Base-by-base conservation (phyloP, 768 basidiomycete genomes). In the Leccinellum rugosiceps region DNA sequence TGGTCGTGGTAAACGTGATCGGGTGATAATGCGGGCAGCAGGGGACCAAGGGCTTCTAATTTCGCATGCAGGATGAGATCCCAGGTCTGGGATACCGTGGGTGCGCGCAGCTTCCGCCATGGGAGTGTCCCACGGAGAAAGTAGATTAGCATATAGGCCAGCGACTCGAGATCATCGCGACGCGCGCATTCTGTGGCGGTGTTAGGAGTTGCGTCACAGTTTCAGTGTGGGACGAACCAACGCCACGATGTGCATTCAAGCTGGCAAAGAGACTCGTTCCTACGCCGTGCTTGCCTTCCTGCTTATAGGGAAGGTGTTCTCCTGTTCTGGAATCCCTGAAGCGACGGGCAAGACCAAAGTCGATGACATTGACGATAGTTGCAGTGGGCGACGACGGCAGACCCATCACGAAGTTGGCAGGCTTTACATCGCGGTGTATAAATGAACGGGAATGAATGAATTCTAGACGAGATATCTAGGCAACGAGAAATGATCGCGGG, bases 391-490 rank as follows among this genome's bases (percentile, higher is more conserved):
- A 85, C 47, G 85, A 82, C 0, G 68, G 48, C 15, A 57, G 54
- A 61, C 93, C 92, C 92, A 98, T 98, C 59, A 99, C 88, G 70
- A 99, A 99, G 76, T 99, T 98, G 66, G 96, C 96, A 35, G 96
- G 96, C 73, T 98, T 99, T 74, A 99, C 90, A 71, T 98, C 96
- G 63, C 96, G 90, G 72, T 98, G 96, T 43, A 97, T 86, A 64
- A 96, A 89, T 67, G 92, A 91, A 68, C 92, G 88, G 1, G 90
- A 92, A 75, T 99, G 96, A 63, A 98, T 94, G 73, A 94, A 98
- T 73, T 97, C 92, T 67, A 98, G 88, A 49, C 96, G 93, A 8
- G 93, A 92, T 72, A 97, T 87, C 94, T 95, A 65, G 51, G 60
- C 56, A 61, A 66, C 30, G 56, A 14, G 50, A 63, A 55, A 65